phyloP scores from a whole-genome alignment of 2,329 filamentous ascomycete species.

The Hypocreales sp. region DNA sequence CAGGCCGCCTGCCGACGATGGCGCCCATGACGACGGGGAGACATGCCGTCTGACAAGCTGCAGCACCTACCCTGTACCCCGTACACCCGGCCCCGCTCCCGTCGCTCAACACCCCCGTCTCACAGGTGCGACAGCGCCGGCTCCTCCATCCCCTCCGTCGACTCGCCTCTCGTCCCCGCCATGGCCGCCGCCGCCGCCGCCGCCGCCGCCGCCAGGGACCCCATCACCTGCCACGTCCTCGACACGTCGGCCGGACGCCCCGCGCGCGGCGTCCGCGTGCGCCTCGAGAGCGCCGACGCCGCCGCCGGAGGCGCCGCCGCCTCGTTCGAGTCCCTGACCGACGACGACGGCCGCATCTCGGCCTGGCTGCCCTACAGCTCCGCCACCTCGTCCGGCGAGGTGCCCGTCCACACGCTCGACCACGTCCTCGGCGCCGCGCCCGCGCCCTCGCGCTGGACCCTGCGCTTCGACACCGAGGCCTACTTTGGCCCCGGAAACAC shows the following conservation, averaged over 20 bases:
- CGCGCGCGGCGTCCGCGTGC: constrained; percentile 49
- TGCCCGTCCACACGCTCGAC: constrained; percentile 41
- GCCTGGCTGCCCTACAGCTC: constrained; percentile 48
- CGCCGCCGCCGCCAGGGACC: constrained; percentile 28
- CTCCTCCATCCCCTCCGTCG: not conserved
- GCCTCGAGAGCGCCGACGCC: constrained; percentile 33
- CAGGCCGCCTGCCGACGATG: no score
- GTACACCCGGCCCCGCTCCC: no score
- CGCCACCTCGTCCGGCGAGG: constrained; percentile 33
- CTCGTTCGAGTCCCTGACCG: constrained; percentile 51
- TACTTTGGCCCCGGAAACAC: constrained; percentile 53
- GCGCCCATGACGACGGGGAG: no score
- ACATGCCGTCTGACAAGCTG: no score
- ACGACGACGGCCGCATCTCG: constrained; percentile 60
- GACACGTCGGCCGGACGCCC: constrained; percentile 64
- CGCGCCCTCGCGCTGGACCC: constrained; percentile 42
- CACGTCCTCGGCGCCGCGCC: constrained; percentile 33
- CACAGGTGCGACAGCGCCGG: no score
- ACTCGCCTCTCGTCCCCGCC: not conserved
- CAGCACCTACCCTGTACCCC: no score
- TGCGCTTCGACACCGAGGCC: constrained; percentile 55
- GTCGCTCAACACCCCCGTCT: no score
- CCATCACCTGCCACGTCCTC: constrained; percentile 77
- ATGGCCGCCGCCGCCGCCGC: not conserved
- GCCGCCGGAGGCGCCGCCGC: constrained; percentile 15